phyloP scores from a whole-genome alignment of 805 yeast genomes.

The Monosporozyma servazzii region DNA sequence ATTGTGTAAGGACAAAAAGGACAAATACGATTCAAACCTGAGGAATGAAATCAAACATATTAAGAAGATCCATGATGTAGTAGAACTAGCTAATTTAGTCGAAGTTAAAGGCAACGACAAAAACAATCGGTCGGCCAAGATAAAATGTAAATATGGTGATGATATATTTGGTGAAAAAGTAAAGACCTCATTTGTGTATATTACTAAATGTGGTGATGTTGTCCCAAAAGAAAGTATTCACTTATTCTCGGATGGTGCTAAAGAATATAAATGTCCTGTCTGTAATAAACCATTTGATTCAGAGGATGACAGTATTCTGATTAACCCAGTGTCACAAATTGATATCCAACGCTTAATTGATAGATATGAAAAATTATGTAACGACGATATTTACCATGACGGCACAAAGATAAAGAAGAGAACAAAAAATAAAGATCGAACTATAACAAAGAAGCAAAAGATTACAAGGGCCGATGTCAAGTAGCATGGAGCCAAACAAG shows the following conservation, averaged over 20 bases:
- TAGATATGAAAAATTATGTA: slow-evolving; percentile 19
- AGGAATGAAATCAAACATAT: slow-evolving; percentile 29
- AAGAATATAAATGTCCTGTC: slow-evolving; percentile 31
- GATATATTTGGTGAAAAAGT: slow-evolving; percentile 31
- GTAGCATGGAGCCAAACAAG: too few relatives aligned
- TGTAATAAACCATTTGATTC: slow-evolving; percentile 28
- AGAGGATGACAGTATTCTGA: slow-evolving; percentile 5
- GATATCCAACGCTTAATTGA: slow-evolving; percentile 15
- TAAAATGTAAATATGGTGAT: slow-evolving; percentile 20
- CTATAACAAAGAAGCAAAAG: neutral
- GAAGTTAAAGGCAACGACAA: slow-evolving; percentile 3
- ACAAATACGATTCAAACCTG: slow-evolving; percentile 18
- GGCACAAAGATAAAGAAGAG: slow-evolving; percentile 23
- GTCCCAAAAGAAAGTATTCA: slow-evolving; percentile 30
- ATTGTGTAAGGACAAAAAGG: slow-evolving; percentile 26
- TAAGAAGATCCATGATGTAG: slow-evolving; percentile 35
- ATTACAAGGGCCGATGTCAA: neutral
- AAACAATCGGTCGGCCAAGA: neutral
- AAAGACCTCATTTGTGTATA: slow-evolving; percentile 33
- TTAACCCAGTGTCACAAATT: neutral
- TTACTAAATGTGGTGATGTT: slow-evolving; percentile 39
- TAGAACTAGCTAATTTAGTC: slow-evolving; percentile 31
- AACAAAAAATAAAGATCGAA: slow-evolving; percentile 9
- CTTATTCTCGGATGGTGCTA: slow-evolving; percentile 6
- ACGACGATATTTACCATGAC: slow-evolving; percentile 30